phyloP scores from a whole-genome alignment of 495 filamentous ascomycete genomes.

The Aspergillus conjunctus region DNA sequence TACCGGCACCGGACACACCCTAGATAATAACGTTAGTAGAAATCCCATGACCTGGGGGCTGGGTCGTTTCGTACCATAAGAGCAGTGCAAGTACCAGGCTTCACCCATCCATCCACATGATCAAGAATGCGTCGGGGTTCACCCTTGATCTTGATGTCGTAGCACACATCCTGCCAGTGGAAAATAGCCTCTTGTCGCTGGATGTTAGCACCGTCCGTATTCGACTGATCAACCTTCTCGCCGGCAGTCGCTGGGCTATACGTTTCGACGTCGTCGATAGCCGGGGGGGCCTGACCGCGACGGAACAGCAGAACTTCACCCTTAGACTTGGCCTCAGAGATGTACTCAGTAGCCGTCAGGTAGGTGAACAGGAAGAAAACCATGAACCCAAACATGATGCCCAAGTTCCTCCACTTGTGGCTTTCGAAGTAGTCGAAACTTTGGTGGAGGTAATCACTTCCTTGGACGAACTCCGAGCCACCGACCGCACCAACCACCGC shows the following conservation, averaged over 20 bases:
- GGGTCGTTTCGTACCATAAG: constrained; percentile 49
- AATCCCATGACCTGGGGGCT: neutral
- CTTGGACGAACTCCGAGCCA: constrained; percentile 48
- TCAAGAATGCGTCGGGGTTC: constrained; percentile 61
- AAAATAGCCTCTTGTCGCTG: constrained; percentile 68
- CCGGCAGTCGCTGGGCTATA: constrained; percentile 31
- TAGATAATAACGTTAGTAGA: constrained; percentile 19
- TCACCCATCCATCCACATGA: constrained; percentile 66
- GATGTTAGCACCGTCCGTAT: constrained; percentile 41
- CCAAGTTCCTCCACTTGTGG: constrained; percentile 73
- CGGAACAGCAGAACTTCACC: constrained; percentile 58
- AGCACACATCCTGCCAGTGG: constrained; percentile 80
- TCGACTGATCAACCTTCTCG: constrained; percentile 48
- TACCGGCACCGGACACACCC: constrained; percentile 64
- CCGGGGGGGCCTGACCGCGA: constrained; percentile 39
- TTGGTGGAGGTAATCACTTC: constrained; percentile 53
- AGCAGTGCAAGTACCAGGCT: constrained; percentile 66
- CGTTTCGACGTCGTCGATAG: constrained; percentile 36
- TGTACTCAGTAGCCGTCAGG: constrained; percentile 48
- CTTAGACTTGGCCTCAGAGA: constrained; percentile 52
- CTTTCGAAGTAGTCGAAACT: constrained; percentile 58
- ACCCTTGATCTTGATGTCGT: constrained; percentile 65
- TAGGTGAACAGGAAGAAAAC: constrained; percentile 59
- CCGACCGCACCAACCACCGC: constrained; percentile 55
- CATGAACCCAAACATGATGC: constrained; percentile 68